phyloP scores from a whole-genome alignment of 352 stramenopile species.

The Chrysophaeum taylorii region DNA sequence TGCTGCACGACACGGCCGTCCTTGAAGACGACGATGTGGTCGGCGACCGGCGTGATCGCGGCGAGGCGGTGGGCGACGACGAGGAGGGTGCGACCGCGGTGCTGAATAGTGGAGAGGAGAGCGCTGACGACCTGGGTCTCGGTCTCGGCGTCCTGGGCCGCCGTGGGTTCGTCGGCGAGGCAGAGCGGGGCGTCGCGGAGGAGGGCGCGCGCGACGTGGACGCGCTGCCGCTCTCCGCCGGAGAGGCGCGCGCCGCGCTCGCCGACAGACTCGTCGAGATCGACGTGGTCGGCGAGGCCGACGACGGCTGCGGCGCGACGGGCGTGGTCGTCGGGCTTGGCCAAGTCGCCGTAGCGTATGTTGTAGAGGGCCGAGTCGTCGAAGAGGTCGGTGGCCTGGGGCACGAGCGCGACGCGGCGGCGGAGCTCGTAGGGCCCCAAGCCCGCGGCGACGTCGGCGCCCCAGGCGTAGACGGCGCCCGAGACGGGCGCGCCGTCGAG shows the following conservation, averaged over 20 bases:
- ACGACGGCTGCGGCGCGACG: constrained; percentile 53
- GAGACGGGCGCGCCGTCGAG: constrained; percentile 30
- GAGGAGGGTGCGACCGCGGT: constrained; percentile 45
- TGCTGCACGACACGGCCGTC: constrained; percentile 69
- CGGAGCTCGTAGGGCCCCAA: constrained; percentile 42
- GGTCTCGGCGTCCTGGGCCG: constrained; percentile 42
- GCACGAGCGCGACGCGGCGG: constrained; percentile 50
- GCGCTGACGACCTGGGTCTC: constrained; percentile 32
- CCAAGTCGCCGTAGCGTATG: constrained; percentile 45
- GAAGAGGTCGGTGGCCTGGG: constrained; percentile 59
- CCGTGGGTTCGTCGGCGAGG: constrained; percentile 46
- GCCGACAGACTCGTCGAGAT: constrained; percentile 59
- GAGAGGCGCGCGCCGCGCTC: constrained; percentile 43
- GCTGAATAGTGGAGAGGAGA: not conserved
- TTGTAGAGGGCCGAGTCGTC: constrained; percentile 55
- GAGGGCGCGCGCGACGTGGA: constrained; percentile 50
- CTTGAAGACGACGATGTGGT: constrained; percentile 81
- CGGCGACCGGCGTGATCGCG: constrained; percentile 18
- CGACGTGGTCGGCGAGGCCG: constrained; percentile 63
- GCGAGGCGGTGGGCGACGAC: constrained; percentile 68
- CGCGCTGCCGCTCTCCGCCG: constrained; percentile 55
- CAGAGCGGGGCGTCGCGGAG: constrained; percentile 26
- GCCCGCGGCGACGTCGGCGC: constrained; percentile 49
- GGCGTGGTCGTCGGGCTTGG: constrained; percentile 21
- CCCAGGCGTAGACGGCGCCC: constrained; percentile 52